Base-by-base conservation (phyloP, 352 stramenopile species). In the Pythium oligandrum region DNA sequence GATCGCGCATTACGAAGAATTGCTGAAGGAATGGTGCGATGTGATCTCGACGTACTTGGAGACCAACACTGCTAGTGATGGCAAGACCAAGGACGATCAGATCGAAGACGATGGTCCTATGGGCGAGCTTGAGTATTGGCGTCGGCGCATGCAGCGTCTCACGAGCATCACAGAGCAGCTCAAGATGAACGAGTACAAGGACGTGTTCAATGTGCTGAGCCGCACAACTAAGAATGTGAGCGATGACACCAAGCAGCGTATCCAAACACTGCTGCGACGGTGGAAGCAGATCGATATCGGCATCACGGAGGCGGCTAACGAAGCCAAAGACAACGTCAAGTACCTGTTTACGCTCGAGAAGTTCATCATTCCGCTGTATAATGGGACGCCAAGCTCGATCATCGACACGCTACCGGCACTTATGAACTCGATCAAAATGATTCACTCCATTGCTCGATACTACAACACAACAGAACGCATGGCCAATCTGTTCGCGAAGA, bases 401-500 rank as follows among this genome's bases (percentile, higher is more conserved):
- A 97, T 98, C 54, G 96, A 99, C 74, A 98, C 96, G 46, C 74
- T 99, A 11, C 97, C 97, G 4, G 96, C 96, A 34, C 80, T 99
- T 3, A 98, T 99, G 76, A 99, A 99, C 74, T 98, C 91, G 34
- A 98, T 99, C 77, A 99, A 99, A 78, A 99, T 99, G 97, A 98
- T 99, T 58, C 96, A 99, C 64, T 98, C 94, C 8, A 99, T 99
- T 58, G 93, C 96, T 53, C 78, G 97, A 44, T 99, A 99, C 60
- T 99, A 99, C 80, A 98, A 98, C 67, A 99, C 95, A n/a, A 97
- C 86, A 4, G 96, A 99, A 61, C 83, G 96, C 34, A 98, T 99
- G 87, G 93, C 93, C 0, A 97, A 92, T 39, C 76, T 99, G 48
- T 98, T 99, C 55, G 85, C 86, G 3, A 99, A 98, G 68, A 98